These are phyloP conservation scores for Dothidotthia symphoricarpi DNA, from an alignment of 2,329 filamentous ascomycete species.

Conservation along the genomic window DNA sequence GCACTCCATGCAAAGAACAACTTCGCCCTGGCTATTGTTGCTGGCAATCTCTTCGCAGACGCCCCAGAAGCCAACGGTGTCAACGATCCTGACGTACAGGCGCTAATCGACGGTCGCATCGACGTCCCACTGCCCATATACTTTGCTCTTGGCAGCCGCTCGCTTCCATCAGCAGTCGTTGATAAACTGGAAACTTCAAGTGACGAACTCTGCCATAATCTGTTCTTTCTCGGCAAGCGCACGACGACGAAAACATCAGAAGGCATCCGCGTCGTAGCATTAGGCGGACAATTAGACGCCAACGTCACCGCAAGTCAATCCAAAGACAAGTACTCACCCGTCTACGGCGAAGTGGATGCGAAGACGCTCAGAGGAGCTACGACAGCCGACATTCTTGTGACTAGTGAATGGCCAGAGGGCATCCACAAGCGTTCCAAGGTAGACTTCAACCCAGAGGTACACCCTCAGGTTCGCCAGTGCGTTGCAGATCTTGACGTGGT, in stretches of 20 bases:
- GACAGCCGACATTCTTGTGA: slow-evolving; percentile 81
- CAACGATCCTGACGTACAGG: slow-evolving; percentile 58
- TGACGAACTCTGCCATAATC: slow-evolving; percentile 77
- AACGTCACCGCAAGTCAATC: slow-evolving; percentile 62
- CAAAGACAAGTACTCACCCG: slow-evolving; percentile 71
- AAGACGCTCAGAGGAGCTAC: slow-evolving; percentile 73
- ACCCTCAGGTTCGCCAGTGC: slow-evolving; percentile 59
- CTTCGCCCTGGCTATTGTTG: slow-evolving; percentile 81
- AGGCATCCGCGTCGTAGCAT: slow-evolving; percentile 79
- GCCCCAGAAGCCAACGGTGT: slow-evolving; percentile 47
- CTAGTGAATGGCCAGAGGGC: slow-evolving; percentile 76
- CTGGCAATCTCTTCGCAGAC: slow-evolving; percentile 75
- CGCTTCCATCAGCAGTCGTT: slow-evolving; percentile 69
- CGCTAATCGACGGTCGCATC: slow-evolving; percentile 71
- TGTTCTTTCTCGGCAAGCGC: slow-evolving; percentile 82
- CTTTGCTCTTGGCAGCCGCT: slow-evolving; percentile 74
- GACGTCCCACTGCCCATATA: slow-evolving; percentile 80
- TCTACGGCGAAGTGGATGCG: slow-evolving; percentile 74
- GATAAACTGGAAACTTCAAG: slow-evolving; percentile 70
- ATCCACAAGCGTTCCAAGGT: slow-evolving; percentile 69
- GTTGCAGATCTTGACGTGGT: slow-evolving; percentile 75
- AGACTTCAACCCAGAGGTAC: slow-evolving; percentile 54
- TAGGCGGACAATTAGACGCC: slow-evolving; percentile 71
- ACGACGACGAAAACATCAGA: slow-evolving; percentile 86
- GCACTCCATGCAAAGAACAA: slow-evolving; percentile 81